Evolutionary conservation across 805 yeast species (phyloP).

Genomic region (Wickerhamiella alocasiicola): DNA sequence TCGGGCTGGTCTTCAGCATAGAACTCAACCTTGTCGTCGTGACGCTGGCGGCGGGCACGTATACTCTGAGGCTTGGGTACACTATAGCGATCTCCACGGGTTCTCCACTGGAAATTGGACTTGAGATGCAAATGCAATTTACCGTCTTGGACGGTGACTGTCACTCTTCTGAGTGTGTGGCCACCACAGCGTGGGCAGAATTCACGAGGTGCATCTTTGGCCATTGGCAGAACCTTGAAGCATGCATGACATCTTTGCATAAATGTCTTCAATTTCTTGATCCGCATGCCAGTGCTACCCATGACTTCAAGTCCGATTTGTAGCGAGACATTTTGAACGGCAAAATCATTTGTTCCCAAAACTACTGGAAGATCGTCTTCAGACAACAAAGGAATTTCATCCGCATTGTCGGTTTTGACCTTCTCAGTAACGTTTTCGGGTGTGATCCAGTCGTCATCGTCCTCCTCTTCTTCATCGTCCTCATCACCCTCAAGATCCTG

Average conservation of each 20-base stretch:
- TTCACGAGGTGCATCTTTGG: conserved; percentile 55
- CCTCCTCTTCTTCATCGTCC: conserved; percentile 35
- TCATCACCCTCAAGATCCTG: conserved; percentile 6
- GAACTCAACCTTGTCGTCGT: conserved; percentile 64
- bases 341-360: conserved; percentile 89
- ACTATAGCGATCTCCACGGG: conserved; percentile 70
- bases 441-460: conserved; percentile 81
- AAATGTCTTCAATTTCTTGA: conserved; percentile 74
- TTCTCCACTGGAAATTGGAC: conserved; percentile 86
- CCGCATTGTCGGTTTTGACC: conserved; percentile 56
- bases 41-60: conserved; percentile 62
- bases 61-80: conserved; percentile 81
- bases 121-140: conserved; percentile 78
- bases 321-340: conserved; percentile 88
- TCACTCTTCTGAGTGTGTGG: conserved; percentile 74
- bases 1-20: conserved; percentile 87
- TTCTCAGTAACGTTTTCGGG: conserved; percentile 69
- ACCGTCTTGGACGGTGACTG: conserved; percentile 77
- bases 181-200: conserved; percentile 97
- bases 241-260: conserved; percentile 98
- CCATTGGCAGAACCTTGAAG: conserved; percentile 67
- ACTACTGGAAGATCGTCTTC: conserved; percentile 51
- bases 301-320: conserved; percentile 81
- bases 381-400: conserved; percentile 28
- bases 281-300: conserved; percentile 76